Percentiles rank a stretch among this genome's conserved stretches.
These are phyloP conservation scores for Fragilariopsis cylindrus DNA, from an alignment of 108 stramenopile genomes.

Conservation along the genomic window DNA sequence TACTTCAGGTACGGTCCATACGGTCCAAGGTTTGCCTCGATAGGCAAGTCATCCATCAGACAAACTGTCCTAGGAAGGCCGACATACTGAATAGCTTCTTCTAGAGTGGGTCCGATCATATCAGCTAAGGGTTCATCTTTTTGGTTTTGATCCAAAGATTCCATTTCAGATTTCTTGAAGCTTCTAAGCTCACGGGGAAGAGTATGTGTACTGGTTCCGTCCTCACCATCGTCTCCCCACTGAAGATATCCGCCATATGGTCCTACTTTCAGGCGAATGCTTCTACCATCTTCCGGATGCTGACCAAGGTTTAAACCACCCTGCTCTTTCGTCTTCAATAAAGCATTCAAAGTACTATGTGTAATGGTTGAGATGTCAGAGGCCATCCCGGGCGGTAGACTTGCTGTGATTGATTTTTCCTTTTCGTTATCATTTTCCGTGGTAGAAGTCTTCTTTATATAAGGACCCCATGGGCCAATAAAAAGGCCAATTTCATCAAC, in stretches of 20 bases:
- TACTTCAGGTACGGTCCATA: conserved; percentile 70
- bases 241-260: conserved; percentile 57
- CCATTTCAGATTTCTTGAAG: conserved; percentile 33
- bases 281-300: conserved; percentile 45
- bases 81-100: conserved; percentile 52
- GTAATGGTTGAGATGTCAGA: conserved; percentile 56
- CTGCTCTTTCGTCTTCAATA: conserved; percentile 40
- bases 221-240: conserved; percentile 59
- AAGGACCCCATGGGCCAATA: conserved; percentile 73
- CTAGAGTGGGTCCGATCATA: conserved; percentile 41
- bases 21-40: conserved; percentile 52
- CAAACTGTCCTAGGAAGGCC: conserved; percentile 47
- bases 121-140: conserved; percentile 16
- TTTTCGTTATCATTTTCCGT: not conserved
- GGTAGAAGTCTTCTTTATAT: conserved; percentile 33
- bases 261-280: conserved; percentile 52
- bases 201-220: conserved; percentile 51
- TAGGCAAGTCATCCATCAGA: conserved; percentile 40
- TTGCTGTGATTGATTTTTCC: conserved; percentile 41
- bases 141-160: not conserved
- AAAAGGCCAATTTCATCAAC: conserved; percentile 44
- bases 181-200: conserved; percentile 45
- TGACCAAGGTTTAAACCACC: conserved; percentile 48
- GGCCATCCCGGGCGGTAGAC: conserved; percentile 55
- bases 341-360: conserved; percentile 18